These are phyloP conservation scores for Cystobasidium slooffiae DNA, from an alignment of 1,284 basidiomycete genomes.

Conservation along the genomic window DNA sequence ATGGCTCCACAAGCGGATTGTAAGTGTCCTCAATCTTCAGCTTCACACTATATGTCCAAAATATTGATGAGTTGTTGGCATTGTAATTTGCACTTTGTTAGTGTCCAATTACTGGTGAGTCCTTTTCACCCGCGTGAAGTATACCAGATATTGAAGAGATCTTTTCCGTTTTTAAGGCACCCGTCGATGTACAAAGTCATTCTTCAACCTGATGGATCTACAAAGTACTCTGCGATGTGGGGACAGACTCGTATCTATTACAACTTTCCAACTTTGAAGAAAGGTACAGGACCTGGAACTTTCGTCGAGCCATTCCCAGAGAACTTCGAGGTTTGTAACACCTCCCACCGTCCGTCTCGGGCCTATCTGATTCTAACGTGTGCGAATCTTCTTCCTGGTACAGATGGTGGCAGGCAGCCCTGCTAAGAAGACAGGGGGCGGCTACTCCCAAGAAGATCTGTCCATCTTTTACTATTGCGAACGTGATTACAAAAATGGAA, in stretches of 20 bases:
- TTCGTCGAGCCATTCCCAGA: conserved; percentile 41
- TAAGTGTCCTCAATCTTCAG: neutral
- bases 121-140: no score
- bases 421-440: conserved; percentile 33
- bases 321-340: conserved; percentile 27
- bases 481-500: conserved; percentile 34
- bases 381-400: neutral
- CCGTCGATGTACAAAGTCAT: conserved; percentile 35
- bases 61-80: neutral
- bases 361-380: neutral
- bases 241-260: conserved; percentile 41
- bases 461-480: conserved; percentile 43
- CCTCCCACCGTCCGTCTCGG: neutral
- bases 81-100: neutral
- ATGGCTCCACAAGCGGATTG: conserved; percentile 36
- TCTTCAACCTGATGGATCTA: conserved; percentile 21
- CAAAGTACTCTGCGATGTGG: conserved; percentile 34
- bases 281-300: conserved; percentile 32
- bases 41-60: neutral
- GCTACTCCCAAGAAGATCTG: conserved; percentile 37
- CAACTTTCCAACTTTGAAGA: conserved; percentile 36
- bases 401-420: conserved; percentile 41
- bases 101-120: conserved; percentile 32
- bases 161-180: no score
- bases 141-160: no score